Evolutionary conservation across 1,284 basidiomycete species (phyloP), one percentile per base, ranked within the genome.

Genomic region (Hortiboletus rubellus): DNA sequence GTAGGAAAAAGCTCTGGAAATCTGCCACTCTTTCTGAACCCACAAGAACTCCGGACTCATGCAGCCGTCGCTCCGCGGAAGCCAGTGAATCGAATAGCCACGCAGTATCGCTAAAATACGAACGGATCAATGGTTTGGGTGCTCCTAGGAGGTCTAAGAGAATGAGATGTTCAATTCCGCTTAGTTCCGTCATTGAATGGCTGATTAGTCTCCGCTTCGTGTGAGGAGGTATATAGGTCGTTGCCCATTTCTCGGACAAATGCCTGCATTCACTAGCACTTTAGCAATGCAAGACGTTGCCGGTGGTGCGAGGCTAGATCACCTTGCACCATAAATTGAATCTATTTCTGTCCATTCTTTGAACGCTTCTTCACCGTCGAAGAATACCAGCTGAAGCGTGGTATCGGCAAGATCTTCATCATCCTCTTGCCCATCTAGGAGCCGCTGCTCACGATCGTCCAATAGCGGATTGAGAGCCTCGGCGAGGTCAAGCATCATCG

Each of bases 341-440:
- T 99, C 97, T 1, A 82, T 85, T 37, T 81, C 81, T 1, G 94
- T 94, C 97, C 97, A 99, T 40, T 84, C 78, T 37, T 86, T 79
- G 74, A 96, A 98, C 0, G 97, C 97, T 74, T 99, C 97, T 73
- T 99, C 97, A 5, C 97, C 97, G 67, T 99, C 98, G 61, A 99
- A 96, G 69, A 99, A 97, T 22, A 99, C 79, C n/a, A 99, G 78
- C 71, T 98, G 95, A 15, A 99, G 74, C 1, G 96, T 96, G 9
- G 89, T 92, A 60, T 89, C 87, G 0, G 82, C 82, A 24, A 89
- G 79, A 56, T 93, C 89, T 36, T 90, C 86, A 58, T 95, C 89
- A 22, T 89, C 89, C 54, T 85, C 83, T 46, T 77, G 66, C 1
- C 79, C 85, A 6, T 82, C 77, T 14, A 84, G 77, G 2, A 90